Percentiles rank a stretch among this genome's conserved stretches.
phyloP scores from a whole-genome alignment of 352 stramenopile genomes.

The Globisporangium okanoganense region DNA sequence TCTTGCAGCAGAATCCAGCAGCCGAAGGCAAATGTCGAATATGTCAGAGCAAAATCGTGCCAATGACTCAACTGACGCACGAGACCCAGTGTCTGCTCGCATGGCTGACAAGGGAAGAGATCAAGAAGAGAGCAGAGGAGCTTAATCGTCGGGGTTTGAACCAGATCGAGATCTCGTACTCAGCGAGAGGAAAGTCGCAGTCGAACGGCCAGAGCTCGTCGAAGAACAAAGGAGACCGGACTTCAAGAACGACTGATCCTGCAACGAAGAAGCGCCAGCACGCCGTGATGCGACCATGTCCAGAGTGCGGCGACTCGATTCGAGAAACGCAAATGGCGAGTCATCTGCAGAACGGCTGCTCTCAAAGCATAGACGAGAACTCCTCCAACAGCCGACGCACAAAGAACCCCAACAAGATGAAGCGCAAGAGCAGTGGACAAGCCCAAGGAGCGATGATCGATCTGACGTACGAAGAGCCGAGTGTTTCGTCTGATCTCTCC shows the following conservation, averaged over 20 bases:
- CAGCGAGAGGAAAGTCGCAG: conserved; percentile 20
- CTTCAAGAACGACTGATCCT: background rate
- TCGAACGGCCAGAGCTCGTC: conserved; percentile 15
- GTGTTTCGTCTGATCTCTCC: conserved; percentile 35
- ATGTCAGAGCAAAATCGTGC: conserved; percentile 45
- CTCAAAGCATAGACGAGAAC: conserved; percentile 15
- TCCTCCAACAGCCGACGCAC: conserved; percentile 18
- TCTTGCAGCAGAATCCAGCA: conserved; percentile 21
- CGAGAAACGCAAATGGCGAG: conserved; percentile 65
- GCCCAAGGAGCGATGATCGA: conserved; percentile 14
- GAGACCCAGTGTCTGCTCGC: conserved; percentile 59
- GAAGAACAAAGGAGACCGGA: conserved; percentile 16
- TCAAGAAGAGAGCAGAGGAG: conserved; percentile 29
- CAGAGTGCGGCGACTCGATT: conserved; percentile 59
- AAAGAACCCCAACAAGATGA: conserved; percentile 36
- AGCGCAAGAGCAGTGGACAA: conserved; percentile 28
- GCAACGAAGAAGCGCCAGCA: conserved; percentile 41
- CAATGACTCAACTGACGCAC: conserved; percentile 37
- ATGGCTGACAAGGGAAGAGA: conserved; percentile 51
- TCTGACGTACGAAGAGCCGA: conserved; percentile 20
- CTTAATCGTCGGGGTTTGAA: conserved; percentile 32
- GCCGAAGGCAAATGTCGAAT: conserved; percentile 50
- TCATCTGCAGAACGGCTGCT: conserved; percentile 59
- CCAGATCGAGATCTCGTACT: conserved; percentile 39
- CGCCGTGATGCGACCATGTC: conserved; percentile 40